Evolutionary conservation across 2,329 filamentous ascomycete species (phyloP).

Genomic region (Macrophomina phaseolina): DNA sequence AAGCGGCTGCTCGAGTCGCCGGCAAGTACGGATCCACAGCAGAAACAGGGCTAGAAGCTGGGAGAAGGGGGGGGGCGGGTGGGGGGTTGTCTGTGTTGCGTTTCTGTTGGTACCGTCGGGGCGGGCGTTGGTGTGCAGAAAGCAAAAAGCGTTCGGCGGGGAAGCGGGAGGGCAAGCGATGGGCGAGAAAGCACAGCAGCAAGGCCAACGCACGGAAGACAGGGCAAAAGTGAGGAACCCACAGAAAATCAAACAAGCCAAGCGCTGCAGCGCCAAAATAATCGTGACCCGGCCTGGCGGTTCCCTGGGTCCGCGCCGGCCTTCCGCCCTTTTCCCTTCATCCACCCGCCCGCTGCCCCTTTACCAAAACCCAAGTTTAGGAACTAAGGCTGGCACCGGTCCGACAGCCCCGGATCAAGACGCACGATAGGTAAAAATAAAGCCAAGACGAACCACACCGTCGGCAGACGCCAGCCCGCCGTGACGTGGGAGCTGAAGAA

Average conservation of each 20-base stretch:
- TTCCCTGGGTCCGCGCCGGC: neutral
- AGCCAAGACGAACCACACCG: slow-evolving; percentile 12
- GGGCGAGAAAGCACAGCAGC: too few species aligned
- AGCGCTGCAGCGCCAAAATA: neutral
- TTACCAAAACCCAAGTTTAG: neutral
- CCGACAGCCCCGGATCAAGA: slow-evolving; percentile 10
- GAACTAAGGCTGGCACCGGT: slow-evolving; percentile 17
- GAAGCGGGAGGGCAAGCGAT: neutral
- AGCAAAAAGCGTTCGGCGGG: neutral
- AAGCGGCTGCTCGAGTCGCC: neutral
- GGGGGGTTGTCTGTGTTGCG: too few species aligned
- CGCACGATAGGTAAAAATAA: slow-evolving; percentile 13
- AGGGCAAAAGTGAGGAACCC: neutral
- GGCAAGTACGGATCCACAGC: neutral
- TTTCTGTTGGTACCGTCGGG: too few species aligned
- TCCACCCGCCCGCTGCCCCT: too few species aligned
- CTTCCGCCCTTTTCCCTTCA: neutral
- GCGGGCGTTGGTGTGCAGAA: neutral
- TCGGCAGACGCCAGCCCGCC: too few species aligned
- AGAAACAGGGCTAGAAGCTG: neutral
- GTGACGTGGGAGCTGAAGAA: too few species aligned
- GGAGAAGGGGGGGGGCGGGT: neutral
- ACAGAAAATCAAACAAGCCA: neutral
- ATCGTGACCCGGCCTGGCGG: slow-evolving; percentile 12
- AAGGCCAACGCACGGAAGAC: neutral